These are phyloP conservation scores for Collybia sordida DNA, from an alignment of 768 basidiomycete genomes.

Conservation along the genomic window DNA sequence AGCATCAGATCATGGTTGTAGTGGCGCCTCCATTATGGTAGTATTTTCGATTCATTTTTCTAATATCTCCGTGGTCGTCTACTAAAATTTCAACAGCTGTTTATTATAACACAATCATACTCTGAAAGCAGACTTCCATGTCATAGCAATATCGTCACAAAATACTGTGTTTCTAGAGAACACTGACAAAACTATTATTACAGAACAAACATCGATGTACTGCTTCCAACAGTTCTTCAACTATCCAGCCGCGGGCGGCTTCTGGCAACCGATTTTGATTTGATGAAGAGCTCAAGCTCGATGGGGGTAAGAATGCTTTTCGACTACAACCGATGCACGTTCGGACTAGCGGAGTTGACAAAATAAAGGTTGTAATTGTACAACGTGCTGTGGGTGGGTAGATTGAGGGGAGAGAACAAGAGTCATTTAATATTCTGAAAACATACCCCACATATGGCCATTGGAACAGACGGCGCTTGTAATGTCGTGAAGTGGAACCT, in stretches of 20 bases:
- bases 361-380: slow-evolving; percentile 76
- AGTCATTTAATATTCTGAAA: slow-evolving; percentile 3
- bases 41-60: too few species aligned
- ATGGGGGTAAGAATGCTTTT: slow-evolving; percentile 73
- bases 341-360: slow-evolving; percentile 74
- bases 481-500: slow-evolving; percentile 59
- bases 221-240: slow-evolving; percentile 62
- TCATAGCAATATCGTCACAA: too few species aligned
- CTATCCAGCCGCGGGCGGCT: slow-evolving; percentile 59
- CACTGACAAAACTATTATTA: slow-evolving; percentile 60
- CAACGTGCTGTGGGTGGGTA: slow-evolving; percentile 57
- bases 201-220: slow-evolving; percentile 72
- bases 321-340: slow-evolving; percentile 82
- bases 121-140: too few species aligned
- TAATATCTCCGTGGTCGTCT: too few species aligned
- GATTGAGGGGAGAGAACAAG: slow-evolving; percentile 12
- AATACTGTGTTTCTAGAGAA: slow-evolving; percentile 32
- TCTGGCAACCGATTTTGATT: slow-evolving; percentile 43
- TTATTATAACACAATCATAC: too few species aligned
- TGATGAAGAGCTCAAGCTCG: slow-evolving; percentile 26
- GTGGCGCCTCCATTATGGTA: too few species aligned
- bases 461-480: slow-evolving; percentile 62
- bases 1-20: too few species aligned
- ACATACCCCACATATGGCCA: slow-evolving; percentile 78
- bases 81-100: too few species aligned